Base-by-base conservation (phyloP, 78 protist genomes). In the Planoprotostelium fungivorum region DNA sequence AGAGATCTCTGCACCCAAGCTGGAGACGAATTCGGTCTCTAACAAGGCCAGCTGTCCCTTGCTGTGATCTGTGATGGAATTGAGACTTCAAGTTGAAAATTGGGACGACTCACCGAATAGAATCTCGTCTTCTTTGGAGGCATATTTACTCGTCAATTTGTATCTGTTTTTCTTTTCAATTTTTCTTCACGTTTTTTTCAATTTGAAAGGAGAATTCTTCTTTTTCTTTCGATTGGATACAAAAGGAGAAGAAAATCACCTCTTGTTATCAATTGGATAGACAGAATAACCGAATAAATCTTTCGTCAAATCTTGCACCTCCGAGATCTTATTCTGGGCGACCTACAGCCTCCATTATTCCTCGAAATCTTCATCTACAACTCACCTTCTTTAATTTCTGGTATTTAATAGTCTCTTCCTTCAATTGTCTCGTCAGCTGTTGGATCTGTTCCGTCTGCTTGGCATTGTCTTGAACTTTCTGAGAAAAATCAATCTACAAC, bases 11-110 rank as follows among this genome's bases (percentile, higher is more conserved):
- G 34, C 87, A 29, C 90, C 94, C 28, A 92, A 31, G 38, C 37
- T 31, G 34, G 63, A 36, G 31, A 92, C 90, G 38, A 88, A 92
- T 31, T 88, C 94, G 0, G 94, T 92, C 73, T 92, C 92, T 35
- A 92, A 36, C 36, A 92, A 29, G 37, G 87, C 94, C 91, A 92
- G 89, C 35, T 86, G 85, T 1, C 89, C 91, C 37, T 63, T 1
- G 63, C 35, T 85, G 16, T 85, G 5, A 5, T 5, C 37, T 85
- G 87, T 23, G 16, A 85, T 85, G 5, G 5, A 5, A 84, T 37
- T 51, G 85, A 25, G 51, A 1, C 0, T 34, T 35, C 0, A 34
- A n/a, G n/a, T n/a, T n/a, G n/a, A n/a, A n/a, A n/a, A n/a, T n/a
- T n/a, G n/a, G n/a, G n/a, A n/a, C n/a, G n/a, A 23, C 10, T 0